Base-by-base conservation (phyloP, 1,139 yeast species). In the Ashbya aceris region DNA sequence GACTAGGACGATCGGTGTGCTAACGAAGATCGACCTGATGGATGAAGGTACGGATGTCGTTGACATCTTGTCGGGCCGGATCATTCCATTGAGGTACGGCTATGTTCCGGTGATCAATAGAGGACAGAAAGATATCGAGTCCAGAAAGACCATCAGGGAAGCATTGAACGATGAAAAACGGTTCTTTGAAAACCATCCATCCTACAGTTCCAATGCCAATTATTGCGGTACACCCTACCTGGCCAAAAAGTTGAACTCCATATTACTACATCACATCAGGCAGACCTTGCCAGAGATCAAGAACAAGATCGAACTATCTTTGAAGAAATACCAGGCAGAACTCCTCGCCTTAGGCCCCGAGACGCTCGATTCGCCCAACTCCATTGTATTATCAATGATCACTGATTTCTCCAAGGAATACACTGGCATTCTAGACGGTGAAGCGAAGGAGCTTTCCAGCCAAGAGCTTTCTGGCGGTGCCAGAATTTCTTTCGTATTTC, bases 1-100 rank as follows among this genome's bases (percentile, higher is more conserved):
- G 41, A 66, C 83, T 13, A 77, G 98, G 68, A 91, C 98, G 30
- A 86, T 91, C 55, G 98, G 98, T 68, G 98, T 91, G 41, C 74
- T 91, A 57, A 91, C 98, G 30, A 91, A 91, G 65, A 95, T 91
- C 40, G 98, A 91, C 64, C 74, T 91, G 57, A 91, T 91, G 98
- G 98, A 91, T 62, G 81, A 86, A 62, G 98, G 98, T 50, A 91
- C 98, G n/a, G 98, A 91, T 66, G 98, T 91, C 36, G 82, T 87
- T 61, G 98, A 91, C 63, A 91, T 91, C 57, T 73, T 91, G 58
- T 95, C 96, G 7, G 97, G 98, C 46, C 75, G 96, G 61, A 91
- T 91, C 43, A 91, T 91, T 58, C 97, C 98, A 8, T 74, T 91
- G 57, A 76, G 96, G 65, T 85, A 86, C 49, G 98, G 98, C 43